Percentiles rank a stretch among this genome's conserved stretches.
These are phyloP conservation scores for Dendrobium catenatum DNA, from an alignment of 106 monocot species.

Conservation along the genomic window DNA sequence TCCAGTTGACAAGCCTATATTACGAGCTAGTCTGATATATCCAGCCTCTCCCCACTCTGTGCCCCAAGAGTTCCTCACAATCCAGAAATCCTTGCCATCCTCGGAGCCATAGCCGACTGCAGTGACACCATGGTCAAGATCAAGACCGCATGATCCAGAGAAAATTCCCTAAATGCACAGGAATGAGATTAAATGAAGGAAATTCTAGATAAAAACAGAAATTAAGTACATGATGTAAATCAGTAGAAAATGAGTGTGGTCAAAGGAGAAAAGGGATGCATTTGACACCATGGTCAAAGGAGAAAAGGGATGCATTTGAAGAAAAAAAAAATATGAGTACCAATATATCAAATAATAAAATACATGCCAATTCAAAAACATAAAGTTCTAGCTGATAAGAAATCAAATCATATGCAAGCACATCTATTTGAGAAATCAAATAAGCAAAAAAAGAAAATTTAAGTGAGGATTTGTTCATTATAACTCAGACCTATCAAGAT, in stretches of 20 bases:
- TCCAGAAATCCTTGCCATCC: constrained; percentile 61
- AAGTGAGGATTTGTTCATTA: too few species aligned
- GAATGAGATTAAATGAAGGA: neutral
- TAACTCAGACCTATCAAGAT: too few species aligned
- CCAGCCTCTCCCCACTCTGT: constrained; percentile 49
- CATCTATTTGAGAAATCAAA: too few species aligned
- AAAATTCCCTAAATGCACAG: constrained; percentile 39
- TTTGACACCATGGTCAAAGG: neutral
- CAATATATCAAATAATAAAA: too few species aligned
- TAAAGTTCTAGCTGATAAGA: too few species aligned
- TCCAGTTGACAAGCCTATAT: neutral
- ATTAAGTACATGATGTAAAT: neutral
- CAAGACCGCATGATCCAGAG: constrained; percentile 44
- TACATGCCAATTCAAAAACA: too few species aligned
- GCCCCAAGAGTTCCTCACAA: constrained; percentile 78
- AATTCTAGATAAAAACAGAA: too few species aligned
- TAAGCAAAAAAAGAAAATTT: too few species aligned
- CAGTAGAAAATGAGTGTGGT: neutral
- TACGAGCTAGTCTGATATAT: constrained; percentile 48
- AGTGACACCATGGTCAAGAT: constrained; percentile 52
- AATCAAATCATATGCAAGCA: too few species aligned
- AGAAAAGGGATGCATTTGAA: too few species aligned
- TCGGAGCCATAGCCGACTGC: constrained; percentile 65
- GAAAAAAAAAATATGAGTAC: too few species aligned
- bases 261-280: neutral